phyloP scores from a whole-genome alignment of 768 basidiomycete species.

The Podaxis sp. region DNA sequence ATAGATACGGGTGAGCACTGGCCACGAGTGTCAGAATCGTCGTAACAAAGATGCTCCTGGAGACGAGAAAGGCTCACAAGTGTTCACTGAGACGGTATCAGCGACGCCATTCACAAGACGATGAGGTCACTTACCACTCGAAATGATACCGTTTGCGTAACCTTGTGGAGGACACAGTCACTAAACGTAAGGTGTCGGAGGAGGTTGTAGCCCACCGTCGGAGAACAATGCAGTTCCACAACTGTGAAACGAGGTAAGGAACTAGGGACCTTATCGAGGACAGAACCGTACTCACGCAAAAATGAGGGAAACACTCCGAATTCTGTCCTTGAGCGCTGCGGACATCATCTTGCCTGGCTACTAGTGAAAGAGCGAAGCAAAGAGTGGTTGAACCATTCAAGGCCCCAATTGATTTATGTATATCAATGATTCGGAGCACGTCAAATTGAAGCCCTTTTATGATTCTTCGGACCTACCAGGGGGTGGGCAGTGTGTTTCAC shows the following conservation, averaged over 20 bases:
- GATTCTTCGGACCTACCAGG: neutral
- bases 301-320: constrained; percentile 72
- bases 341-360: constrained; percentile 12
- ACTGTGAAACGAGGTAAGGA: constrained; percentile 32
- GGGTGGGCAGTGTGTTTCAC: neutral
- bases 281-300: constrained; percentile 63
- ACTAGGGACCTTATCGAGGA: neutral
- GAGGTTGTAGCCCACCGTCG: constrained; percentile 52
- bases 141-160: constrained; percentile 81
- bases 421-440: neutral
- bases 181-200: neutral
- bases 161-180: constrained; percentile 38
- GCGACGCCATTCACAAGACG: constrained; percentile 3
- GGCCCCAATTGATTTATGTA: neutral
- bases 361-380: neutral
- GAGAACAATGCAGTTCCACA: constrained; percentile 89
- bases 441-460: neutral
- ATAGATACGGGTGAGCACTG: constrained; percentile 75
- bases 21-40: constrained; percentile 1
- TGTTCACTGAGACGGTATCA: constrained; percentile 52
- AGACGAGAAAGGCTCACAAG: constrained; percentile 41
- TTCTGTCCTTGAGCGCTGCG: constrained; percentile 30
- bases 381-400: neutral
- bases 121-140: constrained; percentile 53
- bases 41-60: neutral